Percentiles rank a stretch among this genome's conserved stretches.
These are phyloP conservation scores for Blastobotrys buckinghamii DNA, from an alignment of 1,139 yeast genomes.

Conservation along the genomic window DNA sequence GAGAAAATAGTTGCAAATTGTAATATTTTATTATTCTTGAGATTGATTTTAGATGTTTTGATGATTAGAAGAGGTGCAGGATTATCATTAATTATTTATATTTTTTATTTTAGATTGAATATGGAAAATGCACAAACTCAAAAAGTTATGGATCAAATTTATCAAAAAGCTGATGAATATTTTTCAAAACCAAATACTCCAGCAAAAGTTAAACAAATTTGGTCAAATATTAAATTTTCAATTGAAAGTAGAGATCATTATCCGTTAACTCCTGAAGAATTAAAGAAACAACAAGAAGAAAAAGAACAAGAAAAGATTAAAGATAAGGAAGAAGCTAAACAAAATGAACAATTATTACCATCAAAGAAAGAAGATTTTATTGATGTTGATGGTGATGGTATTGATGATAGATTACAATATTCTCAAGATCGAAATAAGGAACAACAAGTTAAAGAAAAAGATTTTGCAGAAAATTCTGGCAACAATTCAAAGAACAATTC, in stretches of 20 bases:
- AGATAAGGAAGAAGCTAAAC: constrained; percentile 1
- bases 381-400: constrained; percentile 2
- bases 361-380: constrained; percentile 1
- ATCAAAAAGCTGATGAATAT: constrained; percentile 55
- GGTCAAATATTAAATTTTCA: constrained; percentile 49
- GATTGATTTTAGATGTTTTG: constrained; percentile 48
- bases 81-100: constrained; percentile 50
- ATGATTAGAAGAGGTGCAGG: constrained; percentile 62
- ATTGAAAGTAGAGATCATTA: constrained; percentile 21
- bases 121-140: constrained; percentile 68
- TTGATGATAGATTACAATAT: constrained; percentile 1
- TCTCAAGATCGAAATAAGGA: neutral
- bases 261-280: constrained; percentile 19
- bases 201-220: constrained; percentile 46
- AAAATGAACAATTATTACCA: constrained; percentile 7
- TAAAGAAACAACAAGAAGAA: constrained; percentile 8
- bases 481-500: neutral
- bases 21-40: constrained; percentile 51
- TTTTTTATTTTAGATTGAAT: constrained; percentile 64
- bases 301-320: constrained; percentile 10
- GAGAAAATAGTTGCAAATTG: constrained; percentile 60
- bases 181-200: constrained; percentile 51
- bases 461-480: too few relatives aligned
- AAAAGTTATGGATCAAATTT: constrained; percentile 57
- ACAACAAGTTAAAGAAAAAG: neutral